phyloP scores from a whole-genome alignment of 306 rosid species.

The Malus fusca region DNA sequence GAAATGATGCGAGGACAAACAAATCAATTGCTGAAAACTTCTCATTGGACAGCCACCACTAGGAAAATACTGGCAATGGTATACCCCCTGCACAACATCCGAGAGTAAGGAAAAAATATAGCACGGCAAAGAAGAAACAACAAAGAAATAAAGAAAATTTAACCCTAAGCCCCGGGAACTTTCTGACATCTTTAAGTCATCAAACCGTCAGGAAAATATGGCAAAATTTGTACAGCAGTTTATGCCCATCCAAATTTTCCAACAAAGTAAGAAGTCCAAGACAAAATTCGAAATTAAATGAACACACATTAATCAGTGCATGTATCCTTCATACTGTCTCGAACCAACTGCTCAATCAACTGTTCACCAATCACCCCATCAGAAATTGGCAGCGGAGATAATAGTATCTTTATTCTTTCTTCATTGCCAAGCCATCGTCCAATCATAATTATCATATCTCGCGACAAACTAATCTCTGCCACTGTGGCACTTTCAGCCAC shows the following conservation, averaged over 20 bases:
- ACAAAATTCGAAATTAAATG: neutral
- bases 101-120: constrained; percentile 8
- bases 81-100: constrained; percentile 58
- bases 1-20: constrained; percentile 69
- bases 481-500: constrained; percentile 57
- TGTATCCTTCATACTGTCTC: constrained; percentile 63
- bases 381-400: constrained; percentile 35
- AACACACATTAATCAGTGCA: neutral
- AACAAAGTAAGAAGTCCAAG: neutral
- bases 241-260: neutral
- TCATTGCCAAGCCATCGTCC: constrained; percentile 87
- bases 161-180: neutral
- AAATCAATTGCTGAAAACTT: constrained; percentile 73
- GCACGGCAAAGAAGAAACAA: constrained; percentile 5
- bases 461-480: constrained; percentile 71
- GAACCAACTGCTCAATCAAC: constrained; percentile 70
- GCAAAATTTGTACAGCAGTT: neutral
- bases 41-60: constrained; percentile 92
- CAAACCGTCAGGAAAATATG: neutral
- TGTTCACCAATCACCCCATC: constrained; percentile 64
- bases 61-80: constrained; percentile 83
- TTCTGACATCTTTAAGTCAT: neutral
- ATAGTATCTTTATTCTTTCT: constrained; percentile 60
- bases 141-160: neutral
- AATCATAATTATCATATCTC: constrained; percentile 58